These are phyloP conservation scores for Aureobasidium musti DNA, from an alignment of 2,329 filamentous ascomycete genomes.

Conservation along the genomic window DNA sequence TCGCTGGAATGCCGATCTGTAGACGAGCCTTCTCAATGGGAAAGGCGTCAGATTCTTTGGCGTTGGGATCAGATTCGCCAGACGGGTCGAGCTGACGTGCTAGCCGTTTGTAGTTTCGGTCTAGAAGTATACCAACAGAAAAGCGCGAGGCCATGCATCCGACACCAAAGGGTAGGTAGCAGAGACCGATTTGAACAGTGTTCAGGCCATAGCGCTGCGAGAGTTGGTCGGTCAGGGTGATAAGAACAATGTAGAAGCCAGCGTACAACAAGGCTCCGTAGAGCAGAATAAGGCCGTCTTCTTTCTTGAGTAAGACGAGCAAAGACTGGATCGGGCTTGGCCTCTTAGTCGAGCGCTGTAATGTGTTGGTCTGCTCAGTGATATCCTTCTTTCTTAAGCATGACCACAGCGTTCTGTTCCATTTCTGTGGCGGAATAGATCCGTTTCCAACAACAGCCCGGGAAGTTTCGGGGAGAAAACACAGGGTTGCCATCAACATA, in stretches of 20 bases:
- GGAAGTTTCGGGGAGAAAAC: conserved; percentile 45
- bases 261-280: conserved; percentile 15
- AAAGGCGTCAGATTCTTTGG: conserved; percentile 51
- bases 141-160: conserved; percentile 45
- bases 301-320: conserved; percentile 10
- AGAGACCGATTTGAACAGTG: conserved; percentile 50
- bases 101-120: conserved; percentile 72
- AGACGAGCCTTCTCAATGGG: conserved; percentile 53
- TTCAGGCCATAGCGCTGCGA: conserved; percentile 46
- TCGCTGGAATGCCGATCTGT: conserved; percentile 44
- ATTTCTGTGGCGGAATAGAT: conserved; percentile 32
- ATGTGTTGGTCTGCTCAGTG: neutral
- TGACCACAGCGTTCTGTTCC: conserved; percentile 6
- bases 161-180: conserved; percentile 45
- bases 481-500: conserved; percentile 34
- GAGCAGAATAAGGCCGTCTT: neutral
- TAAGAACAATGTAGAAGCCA: conserved; percentile 12
- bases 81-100: conserved; percentile 58
- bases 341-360: neutral
- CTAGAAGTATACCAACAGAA: conserved; percentile 59
- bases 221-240: conserved; percentile 17
- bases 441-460: conserved; percentile 47
- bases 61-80: neutral
- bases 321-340: conserved; percentile 12
- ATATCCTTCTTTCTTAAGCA: neutral